Conservation (phyloP, 2,329 filamentous ascomycete genomes). For the Penicillium sp. region DNA sequence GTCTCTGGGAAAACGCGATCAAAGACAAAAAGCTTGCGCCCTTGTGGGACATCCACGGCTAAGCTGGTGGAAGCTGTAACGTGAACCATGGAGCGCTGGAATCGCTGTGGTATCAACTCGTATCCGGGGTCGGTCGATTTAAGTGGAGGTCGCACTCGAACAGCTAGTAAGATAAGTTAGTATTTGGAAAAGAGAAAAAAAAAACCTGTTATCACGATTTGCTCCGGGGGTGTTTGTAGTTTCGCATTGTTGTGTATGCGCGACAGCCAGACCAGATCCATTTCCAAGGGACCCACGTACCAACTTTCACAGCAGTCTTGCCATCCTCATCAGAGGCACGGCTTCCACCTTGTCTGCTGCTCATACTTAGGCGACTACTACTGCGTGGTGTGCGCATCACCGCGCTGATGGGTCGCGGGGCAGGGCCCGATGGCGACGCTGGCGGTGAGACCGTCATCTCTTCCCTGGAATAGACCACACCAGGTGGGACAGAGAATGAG, state of each 20-base stretch:
- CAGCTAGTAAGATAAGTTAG: slow-evolving; percentile 57
- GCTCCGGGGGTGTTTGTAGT: neutral
- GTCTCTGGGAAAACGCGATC: slow-evolving; percentile 90
- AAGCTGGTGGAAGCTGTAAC: slow-evolving; percentile 83
- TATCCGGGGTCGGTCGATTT: slow-evolving; percentile 83
- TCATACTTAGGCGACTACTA: slow-evolving; percentile 80
- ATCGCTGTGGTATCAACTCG: slow-evolving; percentile 93
- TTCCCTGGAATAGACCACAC: slow-evolving; percentile 18
- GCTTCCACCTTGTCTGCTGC: slow-evolving; percentile 72
- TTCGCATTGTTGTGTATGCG: neutral
- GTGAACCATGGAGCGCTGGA: slow-evolving; percentile 89
- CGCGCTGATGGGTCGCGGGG: slow-evolving; percentile 75
- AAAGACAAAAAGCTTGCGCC: slow-evolving; percentile 93
- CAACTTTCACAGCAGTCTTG: slow-evolving; percentile 93
- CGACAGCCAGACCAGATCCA: neutral
- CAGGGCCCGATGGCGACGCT: slow-evolving; percentile 59
- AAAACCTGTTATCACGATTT: neutral
- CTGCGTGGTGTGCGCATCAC: slow-evolving; percentile 77
- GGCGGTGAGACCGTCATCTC: slow-evolving; percentile 68
- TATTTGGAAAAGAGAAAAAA: neutral
- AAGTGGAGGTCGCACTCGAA: slow-evolving; percentile 87
- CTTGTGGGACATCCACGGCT: slow-evolving; percentile 86
- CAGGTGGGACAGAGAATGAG: slow-evolving; percentile 15
- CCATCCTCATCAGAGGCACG: slow-evolving; percentile 85
- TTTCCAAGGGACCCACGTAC: slow-evolving; percentile 58